phyloP scores from a whole-genome alignment of 192 early-diverging fungal species.

The Gigaspora rosea region DNA sequence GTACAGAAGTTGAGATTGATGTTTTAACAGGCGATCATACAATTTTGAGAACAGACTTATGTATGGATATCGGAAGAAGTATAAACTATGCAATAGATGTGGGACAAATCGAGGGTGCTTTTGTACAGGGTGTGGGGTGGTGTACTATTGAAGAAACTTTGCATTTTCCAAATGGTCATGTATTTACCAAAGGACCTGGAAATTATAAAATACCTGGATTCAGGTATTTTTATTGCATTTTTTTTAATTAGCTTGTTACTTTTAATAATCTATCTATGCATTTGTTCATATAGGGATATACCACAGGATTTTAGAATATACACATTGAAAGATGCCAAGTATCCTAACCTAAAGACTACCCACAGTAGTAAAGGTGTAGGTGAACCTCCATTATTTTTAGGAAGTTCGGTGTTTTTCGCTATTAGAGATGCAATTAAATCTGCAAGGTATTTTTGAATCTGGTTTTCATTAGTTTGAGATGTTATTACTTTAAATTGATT shows the following conservation, averaged over 20 bases:
- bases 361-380: conserved; percentile 84
- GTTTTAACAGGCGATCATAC: conserved; percentile 79
- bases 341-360: conserved; percentile 67
- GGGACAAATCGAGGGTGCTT: conserved; percentile 90
- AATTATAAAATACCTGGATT: conserved; percentile 89
- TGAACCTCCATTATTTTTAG: conserved; percentile 87
- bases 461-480: neutral
- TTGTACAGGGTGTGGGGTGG: conserved; percentile 85
- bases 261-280: conserved; percentile 10
- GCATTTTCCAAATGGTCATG: conserved; percentile 70
- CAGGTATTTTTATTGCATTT: conserved; percentile 33
- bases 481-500: neutral
- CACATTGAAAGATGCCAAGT: conserved; percentile 57
- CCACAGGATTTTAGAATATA: conserved; percentile 78
- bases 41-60: conserved; percentile 70
- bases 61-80: conserved; percentile 84
- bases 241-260: neutral
- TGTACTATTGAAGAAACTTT: conserved; percentile 82
- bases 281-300: conserved; percentile 55
- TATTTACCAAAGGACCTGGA: conserved; percentile 82
- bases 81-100: conserved; percentile 88
- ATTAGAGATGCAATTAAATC: conserved; percentile 76
- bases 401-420: conserved; percentile 75
- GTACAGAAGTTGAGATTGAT: conserved; percentile 86
- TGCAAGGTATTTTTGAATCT: conserved; percentile 49